Conservation (phyloP, 768 basidiomycete genomes). For the Trametes cinnabarina region DNA sequence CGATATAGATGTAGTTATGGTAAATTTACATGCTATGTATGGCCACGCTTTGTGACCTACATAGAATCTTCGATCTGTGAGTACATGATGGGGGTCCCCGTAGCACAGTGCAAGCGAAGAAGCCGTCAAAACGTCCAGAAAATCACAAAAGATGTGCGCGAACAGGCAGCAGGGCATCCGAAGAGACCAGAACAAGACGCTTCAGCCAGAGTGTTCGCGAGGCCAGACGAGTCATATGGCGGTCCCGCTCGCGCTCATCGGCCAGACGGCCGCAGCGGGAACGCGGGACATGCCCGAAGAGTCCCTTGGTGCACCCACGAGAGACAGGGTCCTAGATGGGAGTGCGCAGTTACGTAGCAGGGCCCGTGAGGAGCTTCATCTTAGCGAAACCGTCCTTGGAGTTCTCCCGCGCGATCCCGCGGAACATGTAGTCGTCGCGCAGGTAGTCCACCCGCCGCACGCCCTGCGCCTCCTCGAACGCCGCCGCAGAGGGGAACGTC, state of each 20-base stretch:
- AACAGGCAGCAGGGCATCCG: not conserved
- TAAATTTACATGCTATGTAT: too few relatives aligned
- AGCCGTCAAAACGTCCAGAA: not conserved
- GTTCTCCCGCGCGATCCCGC: slow-evolving; percentile 33
- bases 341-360: not conserved
- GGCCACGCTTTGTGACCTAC: too few relatives aligned
- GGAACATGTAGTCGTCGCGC: slow-evolving; percentile 34
- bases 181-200: not conserved
- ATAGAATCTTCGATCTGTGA: too few relatives aligned
- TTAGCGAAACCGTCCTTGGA: slow-evolving; percentile 23
- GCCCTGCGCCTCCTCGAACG: slow-evolving; percentile 36
- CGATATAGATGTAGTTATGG: too few relatives aligned
- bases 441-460: slow-evolving; percentile 43
- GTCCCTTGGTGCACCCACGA: not conserved
- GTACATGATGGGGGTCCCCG: too few relatives aligned
- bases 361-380: slow-evolving; percentile 24
- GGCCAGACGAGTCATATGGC: not conserved
- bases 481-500: slow-evolving; percentile 30
- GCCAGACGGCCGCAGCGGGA: not conserved
- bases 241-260: not conserved
- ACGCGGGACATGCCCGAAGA: not conserved
- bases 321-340: not conserved
- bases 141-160: not conserved
- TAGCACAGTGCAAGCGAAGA: not conserved
- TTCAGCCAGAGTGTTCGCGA: not conserved